Conservation (phyloP, 192 early-diverging fungal genomes). For the Linnemannia hyalina region DNA sequence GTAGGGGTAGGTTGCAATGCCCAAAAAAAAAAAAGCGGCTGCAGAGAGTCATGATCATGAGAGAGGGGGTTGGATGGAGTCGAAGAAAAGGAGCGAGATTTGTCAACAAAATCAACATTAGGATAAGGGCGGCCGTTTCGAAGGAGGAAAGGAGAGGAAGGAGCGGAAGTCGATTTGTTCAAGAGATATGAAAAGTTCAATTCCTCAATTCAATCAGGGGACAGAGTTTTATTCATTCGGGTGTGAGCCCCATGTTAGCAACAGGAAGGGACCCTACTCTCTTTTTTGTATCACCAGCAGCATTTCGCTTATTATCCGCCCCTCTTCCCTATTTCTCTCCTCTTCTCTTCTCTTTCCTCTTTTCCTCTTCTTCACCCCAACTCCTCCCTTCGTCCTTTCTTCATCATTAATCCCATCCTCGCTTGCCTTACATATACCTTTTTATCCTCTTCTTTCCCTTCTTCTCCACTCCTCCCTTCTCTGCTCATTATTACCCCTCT, state of each 20-base stretch:
- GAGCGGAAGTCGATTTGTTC: neutral
- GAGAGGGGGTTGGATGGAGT: no score
- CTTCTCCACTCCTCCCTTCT: neutral
- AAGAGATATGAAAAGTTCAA: no score
- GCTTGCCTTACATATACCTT: no score
- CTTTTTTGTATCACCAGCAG: neutral
- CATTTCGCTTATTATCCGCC: neutral
- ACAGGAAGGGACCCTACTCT: neutral
- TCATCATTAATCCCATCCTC: neutral
- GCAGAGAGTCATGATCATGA: no score
- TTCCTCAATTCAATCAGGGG: neutral
- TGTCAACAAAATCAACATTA: no score
- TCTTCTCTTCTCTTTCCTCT: neutral
- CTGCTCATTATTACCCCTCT: no score
- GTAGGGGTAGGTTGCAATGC: no score
- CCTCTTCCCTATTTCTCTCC: neutral
- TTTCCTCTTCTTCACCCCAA: neutral
- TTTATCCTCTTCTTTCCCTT: neutral
- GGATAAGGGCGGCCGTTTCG: no score
- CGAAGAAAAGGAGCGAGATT: no score
- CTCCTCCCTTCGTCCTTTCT: neutral
- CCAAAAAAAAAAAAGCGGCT: no score
- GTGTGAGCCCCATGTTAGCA: neutral
- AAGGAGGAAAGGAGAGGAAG: neutral
- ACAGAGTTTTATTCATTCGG: neutral